phyloP scores from a whole-genome alignment of 371 early-diverging fungal genomes.

The Racocetra persica region DNA sequence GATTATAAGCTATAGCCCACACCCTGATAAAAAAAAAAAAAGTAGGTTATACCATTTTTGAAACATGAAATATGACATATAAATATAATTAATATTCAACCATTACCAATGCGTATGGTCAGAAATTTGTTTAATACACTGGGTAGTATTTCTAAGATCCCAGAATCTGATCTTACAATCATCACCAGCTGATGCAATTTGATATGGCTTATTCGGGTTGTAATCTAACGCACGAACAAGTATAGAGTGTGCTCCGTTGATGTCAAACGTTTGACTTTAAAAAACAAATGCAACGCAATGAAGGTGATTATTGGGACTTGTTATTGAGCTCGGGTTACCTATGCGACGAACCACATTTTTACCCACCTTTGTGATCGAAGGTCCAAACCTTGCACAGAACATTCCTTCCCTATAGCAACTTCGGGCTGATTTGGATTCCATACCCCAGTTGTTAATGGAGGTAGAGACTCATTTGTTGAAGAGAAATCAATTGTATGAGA shows the following conservation, averaged over 20 bases:
- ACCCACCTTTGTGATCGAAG: constrained; percentile 59
- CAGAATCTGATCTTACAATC: constrained; percentile 85
- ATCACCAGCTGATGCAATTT: constrained; percentile 83
- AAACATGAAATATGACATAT: neutral
- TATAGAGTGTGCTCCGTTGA: constrained; percentile 68
- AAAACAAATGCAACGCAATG: neutral
- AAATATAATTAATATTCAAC: neutral
- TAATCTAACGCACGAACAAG: constrained; percentile 79
- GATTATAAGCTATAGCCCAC: constrained; percentile 84
- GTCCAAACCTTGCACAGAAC: constrained; percentile 76
- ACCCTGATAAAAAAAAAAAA: constrained; percentile 61
- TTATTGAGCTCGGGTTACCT: neutral
- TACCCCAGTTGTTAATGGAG: constrained; percentile 62
- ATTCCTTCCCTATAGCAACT: constrained; percentile 65
- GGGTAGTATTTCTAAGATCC: constrained; percentile 72
- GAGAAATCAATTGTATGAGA: constrained; percentile 47
- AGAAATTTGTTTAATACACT: constrained; percentile 66
- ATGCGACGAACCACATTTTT: neutral
- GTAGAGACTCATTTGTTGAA: constrained; percentile 45
- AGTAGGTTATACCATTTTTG: neutral
- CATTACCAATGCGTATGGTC: constrained; percentile 88
- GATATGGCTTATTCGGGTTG: constrained; percentile 86
- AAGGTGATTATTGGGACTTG: constrained; percentile 30
- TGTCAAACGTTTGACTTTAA: constrained; percentile 50
- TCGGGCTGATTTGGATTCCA: constrained; percentile 79